Evolutionary conservation across 805 yeast genomes (phyloP), one percentile per base, ranked within the genome.

Genomic region (Candida suzukii): DNA sequence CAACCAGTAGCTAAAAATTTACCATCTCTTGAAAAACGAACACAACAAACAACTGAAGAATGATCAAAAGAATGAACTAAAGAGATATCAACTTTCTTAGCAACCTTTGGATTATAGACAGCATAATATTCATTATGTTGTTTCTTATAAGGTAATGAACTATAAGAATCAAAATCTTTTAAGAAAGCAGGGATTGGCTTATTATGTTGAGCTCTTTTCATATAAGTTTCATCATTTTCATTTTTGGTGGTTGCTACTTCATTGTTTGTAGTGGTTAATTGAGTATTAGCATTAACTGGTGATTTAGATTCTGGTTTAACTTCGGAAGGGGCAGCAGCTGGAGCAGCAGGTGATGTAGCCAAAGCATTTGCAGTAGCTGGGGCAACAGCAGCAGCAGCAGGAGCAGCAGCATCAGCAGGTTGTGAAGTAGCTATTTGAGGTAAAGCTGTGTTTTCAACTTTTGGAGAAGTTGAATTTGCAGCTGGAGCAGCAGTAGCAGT

Each of bases 41-140:
- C 98, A 64, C 98, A 91, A 70, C 98, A 93, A 39, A 91, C 98
- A 35, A 91, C 98, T 2, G 95, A 84, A 14, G 88, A 76, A 67
- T 93, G 98, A 58, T 86, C 95, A 52, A 91, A 76, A 13, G 96
- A 83, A 58, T 85, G 93, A 51, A 88, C 86, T 47, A 91, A 72
- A 39, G 88, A 93, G 39, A 91, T 90, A 57, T 91, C 97, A 44
- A 87, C 74, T 33, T 70, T 65, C 47, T 77, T 76, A 38, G 84
- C 81, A 48, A 88, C 77, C 22, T 88, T 85, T 32, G 96, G 96
- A 66, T 91, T 93, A 70, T 84, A 91, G 50, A 93, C 74, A 13
- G 87, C 84, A 63, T 85, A 87, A 68, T 87, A 91, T 57, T 87
- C 96, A 42, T 76, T 78, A 45, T 80, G 83, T 57, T 84, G 85